phyloP scores from a whole-genome alignment of 2,329 filamentous ascomycete species.

The Claviceps digitariae region DNA sequence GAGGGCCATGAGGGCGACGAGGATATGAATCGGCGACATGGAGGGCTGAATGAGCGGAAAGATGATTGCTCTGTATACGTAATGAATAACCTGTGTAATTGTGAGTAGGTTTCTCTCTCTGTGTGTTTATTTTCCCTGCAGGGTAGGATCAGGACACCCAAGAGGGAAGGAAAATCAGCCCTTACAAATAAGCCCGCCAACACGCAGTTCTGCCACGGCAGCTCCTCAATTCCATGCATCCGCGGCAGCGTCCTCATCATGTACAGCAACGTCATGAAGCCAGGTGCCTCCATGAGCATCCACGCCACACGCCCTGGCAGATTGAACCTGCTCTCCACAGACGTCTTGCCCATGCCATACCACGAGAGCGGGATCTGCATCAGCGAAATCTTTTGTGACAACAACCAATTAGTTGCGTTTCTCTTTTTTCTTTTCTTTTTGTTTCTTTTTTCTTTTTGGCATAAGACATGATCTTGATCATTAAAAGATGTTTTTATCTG shows the following conservation, averaged over 20 bases:
- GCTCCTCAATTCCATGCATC: constrained; percentile 38
- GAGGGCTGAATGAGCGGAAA: constrained; percentile 74
- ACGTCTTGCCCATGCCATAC: constrained; percentile 92
- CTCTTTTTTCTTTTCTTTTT: neutral
- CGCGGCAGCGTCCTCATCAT: constrained; percentile 56
- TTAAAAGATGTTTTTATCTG: neutral
- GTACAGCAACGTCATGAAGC: constrained; percentile 66
- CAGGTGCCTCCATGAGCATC: constrained; percentile 76
- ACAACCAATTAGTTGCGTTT: neutral
- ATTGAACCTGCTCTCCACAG: constrained; percentile 59
- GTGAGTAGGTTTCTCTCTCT: no score
- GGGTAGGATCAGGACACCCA: no score
- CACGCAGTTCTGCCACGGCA: constrained; percentile 68
- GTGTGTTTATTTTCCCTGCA: no score
- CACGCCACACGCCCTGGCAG: constrained; percentile 80
- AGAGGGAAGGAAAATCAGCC: constrained; percentile 8
- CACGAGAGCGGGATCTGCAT: constrained; percentile 65
- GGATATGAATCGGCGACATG: constrained; percentile 76
- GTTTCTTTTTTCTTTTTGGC: neutral
- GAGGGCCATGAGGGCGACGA: constrained; percentile 51
- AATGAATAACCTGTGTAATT: constrained; percentile 55
- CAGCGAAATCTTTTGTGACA: constrained; percentile 44
- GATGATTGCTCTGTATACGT: constrained; percentile 76
- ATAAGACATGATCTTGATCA: no score
- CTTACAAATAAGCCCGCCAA: constrained; percentile 54